phyloP scores from a whole-genome alignment of 352 stramenopile species.

The Phytophthora pseudosyringae region DNA sequence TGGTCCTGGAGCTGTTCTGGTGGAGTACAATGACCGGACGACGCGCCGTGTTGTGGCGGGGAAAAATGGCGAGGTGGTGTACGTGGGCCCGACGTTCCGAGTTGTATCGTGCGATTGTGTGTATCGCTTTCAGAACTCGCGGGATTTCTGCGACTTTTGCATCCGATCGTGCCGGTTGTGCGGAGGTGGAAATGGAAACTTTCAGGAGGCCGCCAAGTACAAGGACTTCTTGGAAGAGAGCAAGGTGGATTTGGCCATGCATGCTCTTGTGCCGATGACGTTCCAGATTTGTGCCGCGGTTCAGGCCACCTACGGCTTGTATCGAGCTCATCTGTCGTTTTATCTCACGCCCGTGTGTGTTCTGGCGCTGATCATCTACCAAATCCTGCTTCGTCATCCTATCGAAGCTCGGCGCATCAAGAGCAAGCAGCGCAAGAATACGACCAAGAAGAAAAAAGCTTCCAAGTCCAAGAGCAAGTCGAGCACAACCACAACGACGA shows the following conservation, averaged over 20 bases:
- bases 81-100: constrained; percentile 80
- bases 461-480: constrained; percentile 48
- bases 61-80: constrained; percentile 58
- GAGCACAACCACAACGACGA: constrained; percentile 12
- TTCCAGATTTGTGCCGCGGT: constrained; percentile 56
- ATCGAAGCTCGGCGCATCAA: constrained; percentile 63
- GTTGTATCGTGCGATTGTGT: constrained; percentile 87
- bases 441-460: constrained; percentile 61
- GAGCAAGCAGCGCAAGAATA: constrained; percentile 63
- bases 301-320: constrained; percentile 51
- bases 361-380: constrained; percentile 59
- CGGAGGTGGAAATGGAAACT: constrained; percentile 79
- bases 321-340: constrained; percentile 59
- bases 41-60: constrained; percentile 52
- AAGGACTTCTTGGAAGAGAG: constrained; percentile 75
- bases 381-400: constrained; percentile 53
- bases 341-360: constrained; percentile 54
- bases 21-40: constrained; percentile 63
- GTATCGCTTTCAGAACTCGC: constrained; percentile 64
- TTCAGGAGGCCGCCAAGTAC: constrained; percentile 76
- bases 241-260: constrained; percentile 59
- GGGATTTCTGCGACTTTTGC: constrained; percentile 82
- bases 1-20: constrained; percentile 70
- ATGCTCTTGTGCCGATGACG: constrained; percentile 58
- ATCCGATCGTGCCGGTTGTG: constrained; percentile 73